Evolutionary conservation across 2,329 filamentous ascomycete genomes (phyloP).

Genomic region (Colletotrichum sp.): DNA sequence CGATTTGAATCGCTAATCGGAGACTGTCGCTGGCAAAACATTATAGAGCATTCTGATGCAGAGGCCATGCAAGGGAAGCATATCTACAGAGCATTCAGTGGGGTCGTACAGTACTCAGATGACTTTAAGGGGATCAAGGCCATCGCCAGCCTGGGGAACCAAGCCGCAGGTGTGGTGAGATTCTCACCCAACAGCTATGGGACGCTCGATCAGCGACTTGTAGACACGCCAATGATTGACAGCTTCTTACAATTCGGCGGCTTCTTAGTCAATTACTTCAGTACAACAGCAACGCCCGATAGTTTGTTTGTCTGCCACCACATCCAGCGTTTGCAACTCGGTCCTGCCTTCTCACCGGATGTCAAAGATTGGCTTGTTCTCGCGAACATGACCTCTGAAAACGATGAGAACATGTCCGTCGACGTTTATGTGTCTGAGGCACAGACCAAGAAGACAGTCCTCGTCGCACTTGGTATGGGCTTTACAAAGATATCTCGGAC

Average conservation of each 20-base stretch:
- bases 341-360: not conserved
- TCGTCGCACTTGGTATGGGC: not conserved
- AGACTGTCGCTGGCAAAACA: not conserved
- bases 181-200: not conserved
- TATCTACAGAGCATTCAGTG: not conserved
- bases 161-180: not conserved
- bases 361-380: not conserved
- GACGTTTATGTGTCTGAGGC: not conserved
- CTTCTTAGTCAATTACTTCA: slow-evolving; percentile 22
- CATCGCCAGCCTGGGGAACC: not conserved
- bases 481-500: not conserved
- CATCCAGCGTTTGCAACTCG: not conserved
- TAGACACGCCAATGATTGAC: not conserved
- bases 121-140: not conserved
- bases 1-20: not conserved
- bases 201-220: not conserved
- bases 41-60: not conserved
- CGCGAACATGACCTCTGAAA: not conserved
- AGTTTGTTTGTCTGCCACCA: not conserved
- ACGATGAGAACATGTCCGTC: not conserved
- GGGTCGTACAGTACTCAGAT: not conserved
- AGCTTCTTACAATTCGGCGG: slow-evolving; percentile 20
- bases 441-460: not conserved
- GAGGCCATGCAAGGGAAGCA: slow-evolving; percentile 1
- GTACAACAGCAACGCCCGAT: not conserved